Conservation (phyloP, 768 basidiomycete genomes). For the Agaricus subrufescens region DNA sequence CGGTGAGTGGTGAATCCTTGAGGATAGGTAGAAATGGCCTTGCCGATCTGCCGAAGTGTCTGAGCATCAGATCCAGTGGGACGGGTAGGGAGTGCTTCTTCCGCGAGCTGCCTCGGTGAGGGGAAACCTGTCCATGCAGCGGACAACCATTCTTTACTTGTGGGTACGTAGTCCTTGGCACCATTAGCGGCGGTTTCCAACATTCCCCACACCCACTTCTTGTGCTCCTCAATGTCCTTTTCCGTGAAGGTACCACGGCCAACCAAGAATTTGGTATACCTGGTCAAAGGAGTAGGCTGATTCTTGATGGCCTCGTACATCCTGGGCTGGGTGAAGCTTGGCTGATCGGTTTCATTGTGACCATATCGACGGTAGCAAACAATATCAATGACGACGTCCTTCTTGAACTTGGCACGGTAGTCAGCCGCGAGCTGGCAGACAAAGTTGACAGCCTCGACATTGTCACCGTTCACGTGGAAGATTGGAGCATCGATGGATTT, state of each 20-base stretch:
- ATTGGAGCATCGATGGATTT: slow-evolving; percentile 98
- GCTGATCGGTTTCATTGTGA: slow-evolving; percentile 99
- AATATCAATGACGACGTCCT: slow-evolving; percentile 97
- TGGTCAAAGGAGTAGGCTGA: slow-evolving; percentile 86
- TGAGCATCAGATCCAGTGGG: slow-evolving; percentile 77
- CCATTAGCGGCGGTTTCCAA: slow-evolving; percentile 93
- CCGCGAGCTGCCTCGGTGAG: slow-evolving; percentile 91
- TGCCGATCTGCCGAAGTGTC: slow-evolving; percentile 78
- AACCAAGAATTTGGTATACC: slow-evolving; percentile 89
- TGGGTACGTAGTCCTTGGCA: slow-evolving; percentile 93
- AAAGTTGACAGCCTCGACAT: slow-evolving; percentile 96
- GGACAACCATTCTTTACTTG: slow-evolving; percentile 95
- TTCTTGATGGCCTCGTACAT: slow-evolving; percentile 98
- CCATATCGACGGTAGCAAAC: slow-evolving; percentile 99
- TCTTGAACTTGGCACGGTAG: slow-evolving; percentile 97
- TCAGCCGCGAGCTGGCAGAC: slow-evolving; percentile 98
- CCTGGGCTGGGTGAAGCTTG: slow-evolving; percentile 95
- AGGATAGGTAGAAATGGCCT: slow-evolving; percentile 83
- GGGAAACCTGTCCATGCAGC: slow-evolving; percentile 99
- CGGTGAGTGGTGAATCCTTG: slow-evolving; percentile 82
- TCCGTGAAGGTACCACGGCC: slow-evolving; percentile 92
- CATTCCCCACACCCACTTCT: slow-evolving; percentile 99
- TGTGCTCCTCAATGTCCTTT: slow-evolving; percentile 96
- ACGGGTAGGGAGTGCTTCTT: slow-evolving; percentile 86
- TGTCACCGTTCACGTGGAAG: slow-evolving; percentile 99